Evolutionary conservation across 345 rosid species (phyloP), one percentile per base, ranked within the genome.

Genomic region (Eucalyptus cloeziana): DNA sequence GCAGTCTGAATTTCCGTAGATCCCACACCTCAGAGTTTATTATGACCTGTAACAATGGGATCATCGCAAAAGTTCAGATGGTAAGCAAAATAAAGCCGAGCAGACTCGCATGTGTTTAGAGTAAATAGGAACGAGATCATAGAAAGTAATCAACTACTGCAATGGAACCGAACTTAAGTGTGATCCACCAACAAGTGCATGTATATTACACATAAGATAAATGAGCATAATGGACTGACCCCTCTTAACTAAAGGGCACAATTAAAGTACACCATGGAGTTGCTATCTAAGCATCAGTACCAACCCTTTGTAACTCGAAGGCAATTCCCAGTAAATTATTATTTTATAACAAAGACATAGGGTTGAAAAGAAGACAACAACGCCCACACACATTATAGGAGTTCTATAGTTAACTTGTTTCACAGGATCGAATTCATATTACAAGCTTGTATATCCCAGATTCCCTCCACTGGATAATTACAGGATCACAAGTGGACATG

Each of bases 11-110:
- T 81, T 94, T 96, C 87, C 99, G 92, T 86, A 98, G 93, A 93
- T 98, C 99, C 99, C 99, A 98, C 58, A 98, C 99, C 94, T 98
- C 99, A 2, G 99, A 96, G 91, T 98, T 98, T 89, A 97, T 95
- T 52, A 98, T 96, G 64, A 97, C 98, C 99, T 98, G 95, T 52
- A 79, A 21, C 49, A 76, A 88, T 52, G 80, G 17, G 47, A 40
- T 69, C 54, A 37, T n/a, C 58, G 16, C 9, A 7, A 50, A 58
- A 49, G 54, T 69, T 67, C 24, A 64, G 54, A 87, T 47, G 22
- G 49, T 54, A 87, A 86, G 3, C 76, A 79, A 81, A 4, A 49
- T 19, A 12, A 87, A 90, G 40, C 56, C 31, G 5, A 49, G 76
- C 43, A 58, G 31, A 49, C 51, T 86, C n/a, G 21, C 44, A 33